phyloP scores from a whole-genome alignment of 2,329 filamentous ascomycete genomes.

The Calonectria pseudoreteaudii region DNA sequence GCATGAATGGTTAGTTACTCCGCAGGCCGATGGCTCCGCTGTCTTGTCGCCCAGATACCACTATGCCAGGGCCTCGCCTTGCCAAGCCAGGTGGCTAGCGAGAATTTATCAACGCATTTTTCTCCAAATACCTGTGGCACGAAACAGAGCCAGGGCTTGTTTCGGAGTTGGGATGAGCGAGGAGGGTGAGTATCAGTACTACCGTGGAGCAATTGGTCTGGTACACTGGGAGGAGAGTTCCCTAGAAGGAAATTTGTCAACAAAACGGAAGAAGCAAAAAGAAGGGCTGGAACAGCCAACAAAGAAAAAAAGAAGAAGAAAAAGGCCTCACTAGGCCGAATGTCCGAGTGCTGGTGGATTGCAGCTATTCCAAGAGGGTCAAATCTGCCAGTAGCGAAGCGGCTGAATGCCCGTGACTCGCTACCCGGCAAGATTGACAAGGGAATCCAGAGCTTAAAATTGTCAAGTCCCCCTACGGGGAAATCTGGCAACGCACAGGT shows the following conservation, averaged over 20 bases:
- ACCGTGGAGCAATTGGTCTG: background rate
- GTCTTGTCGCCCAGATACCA: background rate
- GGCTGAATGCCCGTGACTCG: background rate
- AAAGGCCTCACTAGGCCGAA: background rate
- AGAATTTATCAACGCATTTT: background rate
- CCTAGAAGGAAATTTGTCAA: background rate
- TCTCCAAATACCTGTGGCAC: background rate
- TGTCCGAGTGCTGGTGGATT: background rate
- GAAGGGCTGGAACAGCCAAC: background rate
- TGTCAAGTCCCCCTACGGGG: background rate
- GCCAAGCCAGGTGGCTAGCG: background rate
- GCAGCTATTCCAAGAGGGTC: background rate
- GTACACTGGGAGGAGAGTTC: background rate
- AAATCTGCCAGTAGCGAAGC: background rate
- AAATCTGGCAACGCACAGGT: background rate
- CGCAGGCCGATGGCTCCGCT: slow-evolving; percentile 6
- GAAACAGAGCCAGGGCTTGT: background rate
- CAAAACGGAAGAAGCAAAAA: background rate
- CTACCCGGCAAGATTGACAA: background rate
- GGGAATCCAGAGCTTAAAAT: slow-evolving; percentile 4
- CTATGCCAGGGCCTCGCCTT: background rate
- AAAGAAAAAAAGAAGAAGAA: too few species aligned
- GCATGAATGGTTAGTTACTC: background rate
- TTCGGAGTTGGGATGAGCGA: slow-evolving; percentile 3
- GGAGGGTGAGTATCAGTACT: background rate